Evolutionary conservation across 2,329 filamentous ascomycete genomes (phyloP).

Genomic region (Chrysoporthe puriensis): DNA sequence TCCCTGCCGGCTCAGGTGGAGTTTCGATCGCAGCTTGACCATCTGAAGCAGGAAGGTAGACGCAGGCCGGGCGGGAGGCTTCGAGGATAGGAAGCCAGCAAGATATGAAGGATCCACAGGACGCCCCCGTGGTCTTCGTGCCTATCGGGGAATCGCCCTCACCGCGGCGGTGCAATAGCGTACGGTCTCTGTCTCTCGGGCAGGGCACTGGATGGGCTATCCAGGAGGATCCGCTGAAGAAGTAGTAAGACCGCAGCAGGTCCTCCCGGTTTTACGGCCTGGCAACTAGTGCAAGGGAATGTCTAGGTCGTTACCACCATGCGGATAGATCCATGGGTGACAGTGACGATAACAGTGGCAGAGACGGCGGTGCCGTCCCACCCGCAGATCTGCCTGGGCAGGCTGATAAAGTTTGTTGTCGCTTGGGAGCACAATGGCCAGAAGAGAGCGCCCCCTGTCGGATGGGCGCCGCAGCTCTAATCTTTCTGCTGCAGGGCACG

Average conservation of each 20-base stretch:
- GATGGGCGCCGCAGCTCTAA: conserved; percentile 14
- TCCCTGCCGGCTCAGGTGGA: conserved; percentile 28
- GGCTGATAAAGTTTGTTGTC: too few relatives aligned
- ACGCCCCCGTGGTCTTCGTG: conserved; percentile 6
- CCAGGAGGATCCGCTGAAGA: not conserved
- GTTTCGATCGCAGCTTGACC: conserved; percentile 29
- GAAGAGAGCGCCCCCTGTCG: not conserved
- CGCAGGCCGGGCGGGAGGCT: conserved; percentile 8
- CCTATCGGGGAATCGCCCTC: not conserved
- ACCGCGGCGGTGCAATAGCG: not conserved
- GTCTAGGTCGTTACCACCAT: not conserved
- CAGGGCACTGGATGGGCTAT: not conserved
- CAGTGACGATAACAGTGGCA: conserved; percentile 8
- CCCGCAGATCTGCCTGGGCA: not conserved
- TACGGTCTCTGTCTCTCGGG: not conserved
- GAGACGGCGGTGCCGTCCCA: not conserved
- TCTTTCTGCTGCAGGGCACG: conserved; percentile 14
- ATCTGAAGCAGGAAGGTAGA: conserved; percentile 19
- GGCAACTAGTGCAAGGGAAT: not conserved
- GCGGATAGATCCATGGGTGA: conserved; percentile 10
- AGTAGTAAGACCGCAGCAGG: not conserved
- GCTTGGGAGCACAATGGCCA: not conserved
- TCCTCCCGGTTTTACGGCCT: not conserved
- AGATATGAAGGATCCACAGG: not conserved
- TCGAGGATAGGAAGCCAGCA: not conserved